phyloP scores from a whole-genome alignment of 179 eudicot genomes.

The Dionaea muscipula region DNA sequence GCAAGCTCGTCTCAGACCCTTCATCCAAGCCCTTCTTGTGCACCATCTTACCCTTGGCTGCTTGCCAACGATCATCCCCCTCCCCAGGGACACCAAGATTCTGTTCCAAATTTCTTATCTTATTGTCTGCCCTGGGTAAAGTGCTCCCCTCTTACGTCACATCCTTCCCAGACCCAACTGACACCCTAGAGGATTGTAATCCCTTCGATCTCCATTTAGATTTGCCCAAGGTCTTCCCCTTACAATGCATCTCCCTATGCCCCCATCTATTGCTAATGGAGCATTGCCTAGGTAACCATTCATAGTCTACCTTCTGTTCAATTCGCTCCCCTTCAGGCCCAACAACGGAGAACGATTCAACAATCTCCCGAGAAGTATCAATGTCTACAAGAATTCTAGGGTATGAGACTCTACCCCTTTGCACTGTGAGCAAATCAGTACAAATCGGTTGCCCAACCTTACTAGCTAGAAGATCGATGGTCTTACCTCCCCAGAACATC shows the following conservation, averaged over 20 bases:
- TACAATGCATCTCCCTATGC: not conserved
- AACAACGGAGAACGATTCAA: not conserved
- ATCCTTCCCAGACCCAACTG: no score
- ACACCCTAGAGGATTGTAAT: no score
- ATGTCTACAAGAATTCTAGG: not conserved
- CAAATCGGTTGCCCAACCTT: not conserved
- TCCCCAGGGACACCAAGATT: no score
- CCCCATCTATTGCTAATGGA: no score
- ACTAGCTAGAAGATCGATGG: not conserved
- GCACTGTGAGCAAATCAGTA: not conserved
- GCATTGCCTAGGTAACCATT: not conserved
- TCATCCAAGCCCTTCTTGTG: no score
- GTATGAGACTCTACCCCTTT: not conserved
- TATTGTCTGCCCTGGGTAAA: no score
- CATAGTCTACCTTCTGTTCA: not conserved
- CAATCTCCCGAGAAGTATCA: not conserved
- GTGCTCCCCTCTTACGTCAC: no score
- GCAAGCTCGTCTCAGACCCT: no score
- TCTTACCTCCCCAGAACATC: not conserved
- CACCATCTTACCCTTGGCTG: no score
- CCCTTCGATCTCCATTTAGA: no score
- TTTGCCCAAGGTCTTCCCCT: not conserved
- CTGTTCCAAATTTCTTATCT: no score
- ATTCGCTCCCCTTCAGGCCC: not conserved
- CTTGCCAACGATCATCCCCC: no score